phyloP scores from a whole-genome alignment of 2,329 filamentous ascomycete genomes.

The Nakataea oryzae region DNA sequence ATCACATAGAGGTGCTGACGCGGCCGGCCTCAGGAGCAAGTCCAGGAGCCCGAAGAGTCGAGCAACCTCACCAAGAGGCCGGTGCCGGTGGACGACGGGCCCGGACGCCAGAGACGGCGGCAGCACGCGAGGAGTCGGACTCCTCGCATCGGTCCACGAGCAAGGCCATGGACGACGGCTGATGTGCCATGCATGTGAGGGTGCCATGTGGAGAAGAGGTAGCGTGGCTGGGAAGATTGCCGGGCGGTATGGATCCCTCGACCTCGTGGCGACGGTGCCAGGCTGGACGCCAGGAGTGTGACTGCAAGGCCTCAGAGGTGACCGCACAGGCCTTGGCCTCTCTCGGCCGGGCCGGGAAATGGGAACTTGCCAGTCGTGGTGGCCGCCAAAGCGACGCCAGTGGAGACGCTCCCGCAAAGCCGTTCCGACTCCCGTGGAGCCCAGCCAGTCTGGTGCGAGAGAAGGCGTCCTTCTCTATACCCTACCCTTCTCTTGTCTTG shows the following conservation, averaged over 20 bases:
- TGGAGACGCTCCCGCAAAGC: background rate
- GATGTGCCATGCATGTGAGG: background rate
- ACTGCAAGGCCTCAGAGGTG: background rate
- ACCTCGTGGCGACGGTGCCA: no score
- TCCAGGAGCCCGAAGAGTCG: no score
- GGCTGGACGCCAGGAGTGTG: no score
- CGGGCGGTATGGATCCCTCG: no score
- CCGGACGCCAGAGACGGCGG: background rate
- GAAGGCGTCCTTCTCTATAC: background rate
- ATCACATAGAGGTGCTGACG: background rate
- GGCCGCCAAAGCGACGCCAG: background rate
- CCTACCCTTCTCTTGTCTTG: no score
- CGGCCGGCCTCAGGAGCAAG: background rate
- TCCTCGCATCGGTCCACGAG: background rate
- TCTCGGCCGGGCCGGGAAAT: background rate
- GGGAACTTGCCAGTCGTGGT: background rate
- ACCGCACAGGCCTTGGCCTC: background rate
- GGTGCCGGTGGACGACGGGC: no score
- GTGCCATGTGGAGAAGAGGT: background rate
- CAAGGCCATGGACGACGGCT: no score
- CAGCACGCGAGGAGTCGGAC: background rate
- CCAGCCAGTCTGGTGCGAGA: no score
- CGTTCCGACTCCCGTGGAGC: background rate
- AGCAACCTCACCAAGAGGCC: no score
- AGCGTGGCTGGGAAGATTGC: no score